These are phyloP conservation scores for Ophiocytium majus DNA, from an alignment of 352 stramenopile species.

Conservation along the genomic window DNA sequence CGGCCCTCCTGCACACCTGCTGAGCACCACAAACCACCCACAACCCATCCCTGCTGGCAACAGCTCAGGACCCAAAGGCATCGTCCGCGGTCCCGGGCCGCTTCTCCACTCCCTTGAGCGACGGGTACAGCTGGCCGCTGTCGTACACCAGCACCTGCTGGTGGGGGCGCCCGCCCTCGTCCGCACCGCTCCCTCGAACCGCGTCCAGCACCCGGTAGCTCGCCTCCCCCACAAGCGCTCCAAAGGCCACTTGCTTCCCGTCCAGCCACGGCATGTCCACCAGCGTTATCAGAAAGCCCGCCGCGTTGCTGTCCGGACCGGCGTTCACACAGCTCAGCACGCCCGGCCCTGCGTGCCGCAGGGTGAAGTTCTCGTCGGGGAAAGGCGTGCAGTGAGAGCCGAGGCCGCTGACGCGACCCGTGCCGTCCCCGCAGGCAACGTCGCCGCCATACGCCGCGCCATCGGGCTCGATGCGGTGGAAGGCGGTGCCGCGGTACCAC, in stretches of 20 bases:
- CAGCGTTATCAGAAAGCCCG: slow-evolving; percentile 96
- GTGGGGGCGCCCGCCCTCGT: background rate
- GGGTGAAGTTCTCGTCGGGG: slow-evolving; percentile 57
- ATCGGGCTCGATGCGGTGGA: slow-evolving; percentile 94
- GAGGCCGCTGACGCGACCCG: slow-evolving; percentile 32
- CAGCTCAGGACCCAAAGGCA: no score
- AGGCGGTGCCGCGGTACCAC: slow-evolving; percentile 94
- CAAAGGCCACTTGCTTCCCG: slow-evolving; percentile 77
- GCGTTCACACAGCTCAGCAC: slow-evolving; percentile 60
- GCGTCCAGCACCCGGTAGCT: slow-evolving; percentile 5
- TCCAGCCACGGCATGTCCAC: slow-evolving; percentile 79
- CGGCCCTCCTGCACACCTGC: no score
- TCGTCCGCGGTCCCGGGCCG: no score
- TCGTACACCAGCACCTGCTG: background rate
- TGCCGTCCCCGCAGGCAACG: slow-evolving; percentile 45
- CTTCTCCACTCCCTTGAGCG: no score
- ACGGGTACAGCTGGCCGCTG: slow-evolving; percentile 5
- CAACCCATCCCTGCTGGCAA: no score
- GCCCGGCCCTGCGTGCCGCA: slow-evolving; percentile 51
- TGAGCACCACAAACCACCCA: no score
- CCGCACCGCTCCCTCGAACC: background rate
- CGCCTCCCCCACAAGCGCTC: slow-evolving; percentile 22
- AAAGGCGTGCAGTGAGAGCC: slow-evolving; percentile 18
- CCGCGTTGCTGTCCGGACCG: slow-evolving; percentile 92
- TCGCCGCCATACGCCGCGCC: slow-evolving; percentile 45